phyloP scores from a whole-genome alignment of 2,329 filamentous ascomycete species.

The Apiospora malaysiana region DNA sequence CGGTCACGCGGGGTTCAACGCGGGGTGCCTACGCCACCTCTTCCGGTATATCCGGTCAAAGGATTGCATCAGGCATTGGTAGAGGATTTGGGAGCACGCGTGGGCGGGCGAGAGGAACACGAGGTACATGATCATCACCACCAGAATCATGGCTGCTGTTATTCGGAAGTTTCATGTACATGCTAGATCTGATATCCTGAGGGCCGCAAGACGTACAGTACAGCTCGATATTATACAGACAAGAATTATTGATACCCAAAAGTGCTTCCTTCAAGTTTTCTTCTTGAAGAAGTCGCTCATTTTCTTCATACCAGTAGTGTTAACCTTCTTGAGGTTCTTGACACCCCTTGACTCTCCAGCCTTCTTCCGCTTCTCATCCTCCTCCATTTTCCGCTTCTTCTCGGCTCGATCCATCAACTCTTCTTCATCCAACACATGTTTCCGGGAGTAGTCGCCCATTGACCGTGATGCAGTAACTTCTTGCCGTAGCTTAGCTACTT shows the following conservation, averaged over 20 bases:
- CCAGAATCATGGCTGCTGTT: background rate
- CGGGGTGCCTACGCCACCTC: constrained; percentile 33
- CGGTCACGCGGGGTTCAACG: constrained; percentile 26
- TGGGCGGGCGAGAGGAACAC: constrained; percentile 60
- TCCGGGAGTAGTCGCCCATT: constrained; percentile 72
- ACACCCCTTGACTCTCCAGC: constrained; percentile 75
- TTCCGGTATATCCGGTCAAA: constrained; percentile 39
- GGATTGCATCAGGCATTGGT: constrained; percentile 50
- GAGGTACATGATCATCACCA: constrained; percentile 33
- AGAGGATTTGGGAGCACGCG: constrained; percentile 54
- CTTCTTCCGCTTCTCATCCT: constrained; percentile 87
- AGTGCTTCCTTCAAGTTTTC: constrained; percentile 40
- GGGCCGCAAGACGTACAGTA: constrained; percentile 2
- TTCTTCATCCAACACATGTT: constrained; percentile 71
- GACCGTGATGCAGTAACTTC: constrained; percentile 75
- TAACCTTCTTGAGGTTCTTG: constrained; percentile 84
- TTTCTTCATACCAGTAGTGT: constrained; percentile 95
- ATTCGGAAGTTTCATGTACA: constrained; percentile 22
- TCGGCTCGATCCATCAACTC: constrained; percentile 69
- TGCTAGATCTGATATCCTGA: constrained; percentile 36
- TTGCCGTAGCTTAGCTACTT: constrained; percentile 70
- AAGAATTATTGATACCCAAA: constrained; percentile 25
- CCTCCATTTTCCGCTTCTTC: constrained; percentile 85
- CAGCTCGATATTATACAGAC: constrained; percentile 9
- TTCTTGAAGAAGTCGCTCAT: constrained; percentile 94